Base-by-base conservation (phyloP, 164 flowering plant species). In the Nymphaea thermarum region DNA sequence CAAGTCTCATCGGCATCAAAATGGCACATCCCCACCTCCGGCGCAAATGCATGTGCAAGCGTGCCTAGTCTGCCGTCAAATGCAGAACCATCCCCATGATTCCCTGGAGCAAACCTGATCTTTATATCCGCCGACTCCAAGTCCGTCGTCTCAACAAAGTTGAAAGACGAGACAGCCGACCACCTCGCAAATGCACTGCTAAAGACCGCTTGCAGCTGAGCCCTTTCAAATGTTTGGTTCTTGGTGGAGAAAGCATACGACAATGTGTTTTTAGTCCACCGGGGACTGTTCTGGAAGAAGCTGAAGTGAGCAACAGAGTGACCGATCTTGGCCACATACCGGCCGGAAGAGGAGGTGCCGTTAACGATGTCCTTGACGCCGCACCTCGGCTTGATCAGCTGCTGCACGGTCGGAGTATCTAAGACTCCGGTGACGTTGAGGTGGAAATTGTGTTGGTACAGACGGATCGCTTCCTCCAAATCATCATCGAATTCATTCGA, bases 51-150 rank as follows among this genome's bases (percentile, higher is more conserved):
- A 71, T 87, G 93, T 7, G 83, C 96, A 64, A 87, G 72, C 47
- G 83, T 81, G 6, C 95, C 95, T 43, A 86, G 16, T 2, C 74
- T 80, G 42, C 91, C 95, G 53, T 88, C 95, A 70, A 88, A 88
- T 70, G 95, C 73, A 71, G 84, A 77, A 3, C 95, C 91, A 75
- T 88, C 95, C 11, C 91, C 91, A 77, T 88, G 95, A 16, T 88
- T 87, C 4, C 85, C 84, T 0, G 42, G 12, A 63, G 74, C 82
- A 59, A 86, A 88, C 42, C 85, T 91, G 67, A 86, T 84, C 63
- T 65, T 72, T 10, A 90, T 66, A 36, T 90, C 92, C 3, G 96
- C 88, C 17, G 71, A 4, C 2, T 2, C 0, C 71, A 72, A 81
- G 4, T 69, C 69, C 15, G 62, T 67, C 6, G 69, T 55, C 77